Evolutionary conservation across 2,329 filamentous ascomycete genomes (phyloP).

Genomic region (Xylaria sp.): DNA sequence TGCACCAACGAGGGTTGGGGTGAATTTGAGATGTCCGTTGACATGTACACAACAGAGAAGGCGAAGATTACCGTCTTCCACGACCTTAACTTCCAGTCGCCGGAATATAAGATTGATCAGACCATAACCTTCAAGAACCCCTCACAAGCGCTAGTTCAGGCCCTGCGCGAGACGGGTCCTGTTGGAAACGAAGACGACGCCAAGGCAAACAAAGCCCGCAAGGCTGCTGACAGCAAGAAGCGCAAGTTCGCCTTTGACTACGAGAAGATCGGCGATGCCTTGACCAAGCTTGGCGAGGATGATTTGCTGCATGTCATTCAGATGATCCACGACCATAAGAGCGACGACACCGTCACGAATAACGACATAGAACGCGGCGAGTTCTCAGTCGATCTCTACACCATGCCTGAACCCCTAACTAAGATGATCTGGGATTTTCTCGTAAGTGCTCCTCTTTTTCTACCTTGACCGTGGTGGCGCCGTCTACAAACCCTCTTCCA

Average conservation of each 20-base stretch:
- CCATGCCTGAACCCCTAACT: conserved; percentile 87
- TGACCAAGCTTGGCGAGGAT: conserved; percentile 91
- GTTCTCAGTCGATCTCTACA: conserved; percentile 98
- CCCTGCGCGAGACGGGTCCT: conserved; percentile 84
- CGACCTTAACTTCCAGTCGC: conserved; percentile 89
- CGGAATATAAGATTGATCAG: conserved; percentile 86
- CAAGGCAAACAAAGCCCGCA: conserved; percentile 70
- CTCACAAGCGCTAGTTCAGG: conserved; percentile 81
- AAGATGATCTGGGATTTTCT: conserved; percentile 96
- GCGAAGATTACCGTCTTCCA: conserved; percentile 83
- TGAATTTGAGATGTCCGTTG: conserved; percentile 95
- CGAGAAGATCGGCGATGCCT: conserved; percentile 93
- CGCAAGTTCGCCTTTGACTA: conserved; percentile 81
- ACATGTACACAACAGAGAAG: conserved; percentile 86
- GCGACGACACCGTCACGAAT: conserved; percentile 92
- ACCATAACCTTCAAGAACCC: conserved; percentile 91
- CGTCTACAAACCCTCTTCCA: no score
- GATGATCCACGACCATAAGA: conserved; percentile 98
- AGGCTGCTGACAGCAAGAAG: conserved; percentile 75
- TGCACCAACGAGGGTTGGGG: conserved; percentile 98
- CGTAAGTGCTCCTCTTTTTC: conserved; percentile 50
- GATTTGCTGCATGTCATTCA: conserved; percentile 95
- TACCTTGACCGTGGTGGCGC: background rate
- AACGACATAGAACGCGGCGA: conserved; percentile 98
- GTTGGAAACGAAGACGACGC: conserved; percentile 79